A percentile compares a stretch with the other conserved stretches of the same genome.
Conservation (phyloP, 2,329 filamentous ascomycete genomes). For the Fusarium citri region DNA sequence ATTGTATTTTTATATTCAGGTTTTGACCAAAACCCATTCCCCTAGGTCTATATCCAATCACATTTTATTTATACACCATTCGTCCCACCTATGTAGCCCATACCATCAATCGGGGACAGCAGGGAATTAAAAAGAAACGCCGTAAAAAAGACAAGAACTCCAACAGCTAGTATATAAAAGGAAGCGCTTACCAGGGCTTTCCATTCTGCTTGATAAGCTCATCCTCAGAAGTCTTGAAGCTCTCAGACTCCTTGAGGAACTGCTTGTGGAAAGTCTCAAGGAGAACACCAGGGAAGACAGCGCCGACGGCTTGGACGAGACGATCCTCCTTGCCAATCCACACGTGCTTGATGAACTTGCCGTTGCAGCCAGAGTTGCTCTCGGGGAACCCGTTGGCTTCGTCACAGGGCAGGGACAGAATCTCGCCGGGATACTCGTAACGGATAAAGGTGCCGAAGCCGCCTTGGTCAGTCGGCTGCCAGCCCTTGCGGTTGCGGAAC, state of each 20-base stretch:
- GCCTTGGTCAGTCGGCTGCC: conserved; percentile 56
- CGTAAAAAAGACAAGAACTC: conserved; percentile 15
- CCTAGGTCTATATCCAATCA: conserved; percentile 14
- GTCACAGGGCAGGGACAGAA: conserved; percentile 54
- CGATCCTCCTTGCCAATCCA: conserved; percentile 56
- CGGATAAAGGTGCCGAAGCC: conserved; percentile 58
- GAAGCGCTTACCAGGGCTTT: conserved; percentile 5
- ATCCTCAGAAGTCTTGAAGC: conserved; percentile 27
- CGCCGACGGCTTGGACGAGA: conserved; percentile 54
- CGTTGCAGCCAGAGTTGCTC: conserved; percentile 53
- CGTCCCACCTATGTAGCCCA: neutral
- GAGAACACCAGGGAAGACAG: conserved; percentile 53
- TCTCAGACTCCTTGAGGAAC: conserved; percentile 46
- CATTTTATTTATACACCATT: conserved; percentile 23
- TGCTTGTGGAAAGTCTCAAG: conserved; percentile 53
- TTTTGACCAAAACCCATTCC: neutral
- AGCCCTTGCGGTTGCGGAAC: conserved; percentile 51
- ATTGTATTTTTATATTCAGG: neutral
- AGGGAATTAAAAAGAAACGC: conserved; percentile 7
- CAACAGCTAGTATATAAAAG: neutral
- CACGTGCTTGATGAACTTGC: conserved; percentile 57
- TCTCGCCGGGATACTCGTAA: conserved; percentile 55
- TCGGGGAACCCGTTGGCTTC: conserved; percentile 59
- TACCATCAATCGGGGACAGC: neutral
- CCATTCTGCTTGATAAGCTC: conserved; percentile 21